Evolutionary conservation across 139 green algal species (phyloP), one percentile per base, ranked within the genome.

Genomic region (Auxenochlorella pyrenoidosa): DNA sequence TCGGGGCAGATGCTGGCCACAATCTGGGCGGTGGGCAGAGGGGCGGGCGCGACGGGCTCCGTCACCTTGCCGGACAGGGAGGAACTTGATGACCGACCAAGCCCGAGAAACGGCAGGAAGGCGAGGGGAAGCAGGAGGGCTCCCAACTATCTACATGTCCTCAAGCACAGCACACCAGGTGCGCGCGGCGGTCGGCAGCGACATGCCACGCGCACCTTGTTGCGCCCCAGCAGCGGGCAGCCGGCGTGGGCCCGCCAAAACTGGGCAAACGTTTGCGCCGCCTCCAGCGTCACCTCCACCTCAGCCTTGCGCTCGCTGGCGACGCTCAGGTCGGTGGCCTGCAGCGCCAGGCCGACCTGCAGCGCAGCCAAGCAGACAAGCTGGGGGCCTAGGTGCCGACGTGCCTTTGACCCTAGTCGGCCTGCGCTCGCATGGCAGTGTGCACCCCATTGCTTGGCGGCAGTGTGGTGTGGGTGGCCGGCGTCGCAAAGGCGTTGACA

Each of bases 1-100:
- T 95, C 84, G 0, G 96, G 96, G 84, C 95, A 98, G 28, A 98
- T 87, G 68, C 83, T 92, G 34, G 91, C 89, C n/a, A 98, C 58
- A 41, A 98, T 95, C 73, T 96, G 65, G 3, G 63, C 2, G 22
- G 38, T 0, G 10, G 66, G 32, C 30, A 40, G 30, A 76, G 21
- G 21, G 34, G 34, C 16, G 30, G 70, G 70, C 34, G 13, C 34
- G 70, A 47, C 15, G 34, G 63, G 63, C 30, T 72, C n/a, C n/a
- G n/a, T n/a, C n/a, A n/a, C n/a, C n/a, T n/a, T n/a, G n/a, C n/a
- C n/a, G n/a, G n/a, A n/a, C n/a, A n/a, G n/a, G n/a, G n/a, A n/a
- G n/a, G n/a, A n/a, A n/a, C n/a, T n/a, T n/a, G n/a, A n/a, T n/a
- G n/a, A n/a, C n/a, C n/a, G n/a, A n/a, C n/a, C n/a, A n/a, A n/a